Evolutionary conservation across 768 basidiomycete genomes (phyloP).

Genomic region (Sporobolomyces phaffii): DNA sequence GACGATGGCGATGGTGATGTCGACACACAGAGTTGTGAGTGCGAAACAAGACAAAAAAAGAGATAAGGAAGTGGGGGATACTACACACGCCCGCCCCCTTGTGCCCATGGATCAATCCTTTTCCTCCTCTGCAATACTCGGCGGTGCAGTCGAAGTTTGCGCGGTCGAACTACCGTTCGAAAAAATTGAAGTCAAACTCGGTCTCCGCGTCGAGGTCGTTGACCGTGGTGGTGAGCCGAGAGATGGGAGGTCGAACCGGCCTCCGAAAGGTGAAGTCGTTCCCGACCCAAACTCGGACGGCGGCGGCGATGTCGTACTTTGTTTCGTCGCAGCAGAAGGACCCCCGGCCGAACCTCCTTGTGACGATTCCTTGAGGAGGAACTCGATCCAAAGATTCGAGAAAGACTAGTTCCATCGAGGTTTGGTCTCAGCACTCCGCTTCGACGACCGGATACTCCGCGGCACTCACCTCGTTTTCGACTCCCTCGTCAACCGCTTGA

Average conservation of each 20-base stretch:
- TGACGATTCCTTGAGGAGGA: conserved; percentile 81
- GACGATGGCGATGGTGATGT: too few species aligned
- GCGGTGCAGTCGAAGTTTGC: conserved; percentile 23
- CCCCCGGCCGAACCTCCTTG: not conserved
- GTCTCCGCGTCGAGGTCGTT: conserved; percentile 15
- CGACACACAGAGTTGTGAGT: not conserved
- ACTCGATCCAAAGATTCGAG: conserved; percentile 95
- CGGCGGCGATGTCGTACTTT: not conserved
- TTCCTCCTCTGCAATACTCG: conserved; percentile 27
- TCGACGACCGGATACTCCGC: too few species aligned
- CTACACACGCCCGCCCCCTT: too few species aligned
- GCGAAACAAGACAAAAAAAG: not conserved
- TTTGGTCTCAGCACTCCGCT: not conserved
- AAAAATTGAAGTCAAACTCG: conserved; percentile 24
- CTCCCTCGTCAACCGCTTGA: conserved; percentile 32
- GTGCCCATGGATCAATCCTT: not conserved
- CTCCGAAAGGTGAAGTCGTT: not conserved
- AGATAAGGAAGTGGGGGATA: too few species aligned
- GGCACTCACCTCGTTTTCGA: conserved; percentile 37
- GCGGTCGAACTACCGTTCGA: conserved; percentile 19
- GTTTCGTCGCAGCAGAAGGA: not conserved
- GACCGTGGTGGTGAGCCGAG: conserved; percentile 23
- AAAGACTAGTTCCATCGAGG: too few species aligned
- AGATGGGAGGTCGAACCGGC: conserved; percentile 19
- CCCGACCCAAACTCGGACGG: not conserved